Evolutionary conservation across 2,329 filamentous ascomycete species (phyloP).

Genomic region (Colletotrichum noveboracense): DNA sequence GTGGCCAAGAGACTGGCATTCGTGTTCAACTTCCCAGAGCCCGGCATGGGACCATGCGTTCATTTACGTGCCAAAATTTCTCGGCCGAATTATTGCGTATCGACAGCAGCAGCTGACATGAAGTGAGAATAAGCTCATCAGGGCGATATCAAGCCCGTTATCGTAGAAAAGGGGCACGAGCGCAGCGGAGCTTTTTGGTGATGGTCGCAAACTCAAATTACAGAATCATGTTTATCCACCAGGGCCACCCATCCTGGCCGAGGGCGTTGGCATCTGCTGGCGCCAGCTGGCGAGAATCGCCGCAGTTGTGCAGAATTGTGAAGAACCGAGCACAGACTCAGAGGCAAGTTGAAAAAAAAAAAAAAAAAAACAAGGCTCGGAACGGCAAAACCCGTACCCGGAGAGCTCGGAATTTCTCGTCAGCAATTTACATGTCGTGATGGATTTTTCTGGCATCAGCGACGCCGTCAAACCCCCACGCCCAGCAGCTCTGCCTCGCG

Average conservation of each 20-base stretch:
- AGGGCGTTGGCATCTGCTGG: neutral
- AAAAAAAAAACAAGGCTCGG: neutral
- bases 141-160: neutral
- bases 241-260: neutral
- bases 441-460: conserved; percentile 12
- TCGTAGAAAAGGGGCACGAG: neutral
- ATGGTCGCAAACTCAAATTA: conserved; percentile 4
- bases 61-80: neutral
- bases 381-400: neutral
- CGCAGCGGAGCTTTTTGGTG: neutral
- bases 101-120: neutral
- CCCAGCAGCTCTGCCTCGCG: conserved; percentile 5
- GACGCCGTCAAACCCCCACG: neutral
- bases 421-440: conserved; percentile 8
- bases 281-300: neutral
- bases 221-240: neutral
- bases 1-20: neutral
- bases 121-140: neutral
- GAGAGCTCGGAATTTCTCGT: conserved; percentile 18
- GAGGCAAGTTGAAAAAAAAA: neutral
- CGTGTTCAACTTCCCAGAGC: neutral
- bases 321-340: neutral
- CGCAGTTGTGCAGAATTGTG: neutral
- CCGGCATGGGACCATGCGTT: neutral
- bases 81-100: neutral